Conservation (phyloP, 2,329 filamentous ascomycete genomes). For the Capronia coronata region DNA sequence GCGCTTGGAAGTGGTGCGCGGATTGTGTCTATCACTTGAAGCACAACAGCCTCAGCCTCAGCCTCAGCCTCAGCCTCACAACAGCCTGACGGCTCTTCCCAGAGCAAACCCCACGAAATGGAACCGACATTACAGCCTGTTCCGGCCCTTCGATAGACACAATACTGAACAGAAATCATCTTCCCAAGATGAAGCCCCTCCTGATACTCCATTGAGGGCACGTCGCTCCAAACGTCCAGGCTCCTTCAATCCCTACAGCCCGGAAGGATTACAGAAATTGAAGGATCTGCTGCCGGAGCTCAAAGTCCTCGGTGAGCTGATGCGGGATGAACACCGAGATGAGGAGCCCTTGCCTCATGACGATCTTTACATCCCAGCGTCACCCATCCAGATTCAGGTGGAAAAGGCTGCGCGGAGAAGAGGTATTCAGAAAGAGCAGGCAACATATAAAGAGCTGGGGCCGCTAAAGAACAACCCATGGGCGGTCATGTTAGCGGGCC, state of each 20-base stretch:
- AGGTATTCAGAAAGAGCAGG: constrained; percentile 8
- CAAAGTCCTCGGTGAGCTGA: background rate
- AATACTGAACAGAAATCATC: background rate
- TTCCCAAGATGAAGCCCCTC: background rate
- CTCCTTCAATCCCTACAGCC: constrained; percentile 16
- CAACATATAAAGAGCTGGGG: constrained; percentile 14
- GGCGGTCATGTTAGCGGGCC: constrained; percentile 24
- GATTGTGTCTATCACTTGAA: constrained; percentile 4
- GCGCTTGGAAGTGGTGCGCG: constrained; percentile 17
- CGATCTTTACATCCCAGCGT: constrained; percentile 3
- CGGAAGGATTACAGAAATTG: background rate
- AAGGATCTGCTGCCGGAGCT: constrained; percentile 2
- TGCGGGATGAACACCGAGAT: background rate
- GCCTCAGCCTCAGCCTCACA: too few species aligned
- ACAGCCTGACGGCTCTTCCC: background rate
- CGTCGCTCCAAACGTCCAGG: background rate
- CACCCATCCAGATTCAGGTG: constrained; percentile 15
- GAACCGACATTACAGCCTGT: background rate
- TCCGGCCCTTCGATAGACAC: background rate
- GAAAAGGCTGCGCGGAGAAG: constrained; percentile 3
- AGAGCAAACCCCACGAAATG: background rate
- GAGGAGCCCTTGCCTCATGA: background rate
- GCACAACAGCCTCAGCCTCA: background rate
- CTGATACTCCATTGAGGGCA: background rate
- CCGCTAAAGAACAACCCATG: constrained; percentile 23